Evolutionary conservation across 768 basidiomycete genomes (phyloP).

Genomic region (Suillus brevipes): DNA sequence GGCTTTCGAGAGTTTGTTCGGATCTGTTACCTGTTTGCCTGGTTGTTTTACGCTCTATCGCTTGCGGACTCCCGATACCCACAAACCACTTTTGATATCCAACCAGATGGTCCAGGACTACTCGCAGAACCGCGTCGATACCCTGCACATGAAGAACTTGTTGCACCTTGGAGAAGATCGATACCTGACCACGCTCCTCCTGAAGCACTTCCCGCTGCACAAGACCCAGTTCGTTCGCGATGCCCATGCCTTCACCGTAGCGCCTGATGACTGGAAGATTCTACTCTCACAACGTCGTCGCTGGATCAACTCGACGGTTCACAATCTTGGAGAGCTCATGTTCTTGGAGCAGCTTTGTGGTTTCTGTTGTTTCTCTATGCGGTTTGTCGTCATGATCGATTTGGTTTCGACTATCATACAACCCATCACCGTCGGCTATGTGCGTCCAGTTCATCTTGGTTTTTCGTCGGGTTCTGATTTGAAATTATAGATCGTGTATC

Average conservation of each 20-base stretch:
- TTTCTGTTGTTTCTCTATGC: constrained; percentile 99
- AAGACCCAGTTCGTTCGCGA: constrained; percentile 97
- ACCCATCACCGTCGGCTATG: constrained; percentile 87
- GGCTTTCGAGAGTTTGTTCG: constrained; percentile 95
- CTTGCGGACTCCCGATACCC: constrained; percentile 89
- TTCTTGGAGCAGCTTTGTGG: constrained; percentile 91
- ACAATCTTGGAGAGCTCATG: constrained; percentile 92
- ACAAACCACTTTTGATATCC: constrained; percentile 91
- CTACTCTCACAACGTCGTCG: constrained; percentile 94
- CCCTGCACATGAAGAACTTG: constrained; percentile 98
- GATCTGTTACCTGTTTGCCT: constrained; percentile 96
- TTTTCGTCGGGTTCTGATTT: neutral
- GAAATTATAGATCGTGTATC: constrained; percentile 70
- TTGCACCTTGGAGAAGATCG: constrained; percentile 99
- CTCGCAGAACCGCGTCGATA: constrained; percentile 94
- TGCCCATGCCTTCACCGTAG: constrained; percentile 92
- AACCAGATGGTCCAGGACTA: constrained; percentile 91
- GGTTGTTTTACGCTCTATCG: constrained; percentile 99
- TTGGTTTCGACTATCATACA: constrained; percentile 83
- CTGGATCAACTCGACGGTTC: constrained; percentile 99
- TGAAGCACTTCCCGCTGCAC: constrained; percentile 92
- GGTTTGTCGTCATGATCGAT: constrained; percentile 97
- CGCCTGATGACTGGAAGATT: constrained; percentile 94
- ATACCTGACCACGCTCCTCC: constrained; percentile 90
- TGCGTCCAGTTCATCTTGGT: constrained; percentile 41